Conservation (phyloP, 139 green algal species). For the Micractinium sp. region DNA sequence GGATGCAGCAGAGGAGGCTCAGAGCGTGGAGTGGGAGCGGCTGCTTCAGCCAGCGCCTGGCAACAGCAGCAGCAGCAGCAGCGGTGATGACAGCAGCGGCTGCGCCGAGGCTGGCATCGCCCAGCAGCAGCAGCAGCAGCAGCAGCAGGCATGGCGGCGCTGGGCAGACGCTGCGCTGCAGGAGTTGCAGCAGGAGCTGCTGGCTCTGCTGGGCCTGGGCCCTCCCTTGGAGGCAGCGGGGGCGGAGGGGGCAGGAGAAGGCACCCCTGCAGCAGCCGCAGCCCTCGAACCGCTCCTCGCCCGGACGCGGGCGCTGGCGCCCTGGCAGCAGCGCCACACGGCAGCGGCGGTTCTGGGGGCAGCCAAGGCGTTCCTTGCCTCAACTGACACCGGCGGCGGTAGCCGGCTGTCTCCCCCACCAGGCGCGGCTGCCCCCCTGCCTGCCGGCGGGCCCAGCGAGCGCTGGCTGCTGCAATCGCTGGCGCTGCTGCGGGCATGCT, state of each 20-base stretch:
- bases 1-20: background rate
- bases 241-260: background rate
- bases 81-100: background rate
- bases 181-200: background rate
- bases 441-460: background rate
- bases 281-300: background rate
- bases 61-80: background rate
- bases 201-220: background rate
- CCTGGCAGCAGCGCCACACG: constrained; percentile 23
- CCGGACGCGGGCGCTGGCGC: background rate
- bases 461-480: constrained; percentile 21
- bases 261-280: background rate
- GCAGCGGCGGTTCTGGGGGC: background rate
- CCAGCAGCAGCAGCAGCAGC: constrained; percentile 2
- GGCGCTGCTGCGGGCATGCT: constrained; percentile 1
- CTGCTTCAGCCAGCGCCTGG: background rate
- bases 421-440: too few relatives aligned
- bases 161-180: constrained; percentile 11
- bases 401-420: background rate
- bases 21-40: background rate
- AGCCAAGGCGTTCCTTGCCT: constrained; percentile 22
- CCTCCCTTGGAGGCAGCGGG: background rate
- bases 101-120: background rate
- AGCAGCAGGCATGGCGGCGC: background rate
- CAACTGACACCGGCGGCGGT: constrained; percentile 1